phyloP scores from a whole-genome alignment of 805 yeast species.

The Kluyveromyces lactis region DNA sequence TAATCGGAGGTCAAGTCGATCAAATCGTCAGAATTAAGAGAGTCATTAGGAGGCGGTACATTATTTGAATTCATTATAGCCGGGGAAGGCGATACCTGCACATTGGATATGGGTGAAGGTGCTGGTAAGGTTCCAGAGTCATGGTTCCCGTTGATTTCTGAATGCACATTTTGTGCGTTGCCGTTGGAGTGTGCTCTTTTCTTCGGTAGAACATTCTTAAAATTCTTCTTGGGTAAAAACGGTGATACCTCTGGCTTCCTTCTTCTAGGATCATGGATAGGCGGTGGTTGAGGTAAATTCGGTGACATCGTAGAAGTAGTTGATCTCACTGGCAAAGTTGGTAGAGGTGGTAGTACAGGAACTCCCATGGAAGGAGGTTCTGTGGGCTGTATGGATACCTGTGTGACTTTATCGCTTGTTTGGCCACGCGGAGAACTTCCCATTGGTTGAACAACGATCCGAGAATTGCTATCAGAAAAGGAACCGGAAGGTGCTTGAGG shows the following conservation, averaged over 20 bases:
- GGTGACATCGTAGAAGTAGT: neutral
- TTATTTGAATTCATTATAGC: neutral
- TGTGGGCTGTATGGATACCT: neutral
- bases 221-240: slow-evolving; percentile 27
- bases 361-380: too few species aligned
- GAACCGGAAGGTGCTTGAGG: neutral
- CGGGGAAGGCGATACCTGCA: slow-evolving; percentile 3
- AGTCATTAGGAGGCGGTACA: neutral
- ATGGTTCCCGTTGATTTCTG: neutral
- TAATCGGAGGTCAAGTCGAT: slow-evolving; percentile 22
- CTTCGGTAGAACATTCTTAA: slow-evolving; percentile 20
- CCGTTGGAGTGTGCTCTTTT: slow-evolving; percentile 15
- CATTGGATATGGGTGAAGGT: neutral
- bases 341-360: slow-evolving; percentile 10
- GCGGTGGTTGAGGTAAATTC: slow-evolving; percentile 10
- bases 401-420: neutral
- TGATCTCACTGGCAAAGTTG: slow-evolving; percentile 1
- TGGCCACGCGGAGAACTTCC: neutral
- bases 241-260: slow-evolving; percentile 21
- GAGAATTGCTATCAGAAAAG: neutral
- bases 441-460: neutral
- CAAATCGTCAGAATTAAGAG: slow-evolving; percentile 9
- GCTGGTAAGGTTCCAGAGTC: neutral
- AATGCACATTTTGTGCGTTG: neutral
- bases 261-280: slow-evolving; percentile 11